Base-by-base conservation (phyloP, 345 rosid species). In the Linum lewisii region DNA sequence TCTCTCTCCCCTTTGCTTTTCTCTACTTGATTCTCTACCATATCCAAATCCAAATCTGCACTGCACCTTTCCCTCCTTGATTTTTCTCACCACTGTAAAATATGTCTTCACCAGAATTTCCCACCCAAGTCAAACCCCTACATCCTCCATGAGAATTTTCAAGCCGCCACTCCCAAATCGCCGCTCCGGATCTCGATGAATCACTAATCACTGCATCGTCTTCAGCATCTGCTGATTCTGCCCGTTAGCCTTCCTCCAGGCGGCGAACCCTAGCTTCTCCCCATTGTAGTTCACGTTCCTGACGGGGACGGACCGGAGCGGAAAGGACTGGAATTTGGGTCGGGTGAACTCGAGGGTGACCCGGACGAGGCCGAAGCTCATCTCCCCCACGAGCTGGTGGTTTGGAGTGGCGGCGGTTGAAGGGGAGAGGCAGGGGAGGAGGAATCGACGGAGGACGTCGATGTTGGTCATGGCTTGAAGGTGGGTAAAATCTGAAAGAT, bases 261-360 rank as follows among this genome's bases (percentile, higher is more conserved):
- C 67, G 0, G 96, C 84, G 23, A 78, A 84, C 51, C 98, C 98
- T 1, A 79, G 18, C 59, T 69, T 79, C 21, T 81, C 70, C 25
- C 87, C 95, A 47, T 86, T 86, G 63, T 92, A 88, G 63, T 63
- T 78, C 84, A 84, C 69, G 1, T 74, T 79, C 90, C 95, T 88
- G 59, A 78, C 61, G 1, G 90, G 90, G 19, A 88, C 75, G n/a
- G 85, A 83, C 10, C 84, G 80, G 51, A 86, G 79, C 8, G 77
- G 73, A 69, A 83, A 80, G 2, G 85, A 73, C 10, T 51, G 51
- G 55, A 79, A 58, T 2, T 79, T 88, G 45, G 86, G 65, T 29
- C 74, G 80, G 66, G 66, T 68, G 58, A 83, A 86, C 53, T 88
- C 87, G 5, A 92, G 82, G 19, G 95, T 92, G n/a, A 88, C 71